Percentiles rank a stretch among this genome's conserved stretches.
These are phyloP conservation scores for Vicia sativa DNA, from an alignment of 306 rosid genomes.

Conservation along the genomic window DNA sequence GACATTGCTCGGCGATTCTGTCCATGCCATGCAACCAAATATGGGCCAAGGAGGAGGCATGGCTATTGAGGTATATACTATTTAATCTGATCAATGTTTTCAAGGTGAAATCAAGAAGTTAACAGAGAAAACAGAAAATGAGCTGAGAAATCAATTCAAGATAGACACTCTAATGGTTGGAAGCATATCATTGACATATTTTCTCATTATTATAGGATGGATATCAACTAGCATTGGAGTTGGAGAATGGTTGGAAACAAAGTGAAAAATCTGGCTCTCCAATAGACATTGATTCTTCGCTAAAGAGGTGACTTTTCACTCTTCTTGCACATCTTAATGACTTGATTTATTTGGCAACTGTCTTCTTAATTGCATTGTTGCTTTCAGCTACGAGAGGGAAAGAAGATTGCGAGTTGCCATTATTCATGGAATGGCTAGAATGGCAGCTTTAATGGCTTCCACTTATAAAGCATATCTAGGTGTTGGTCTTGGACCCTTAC, in stretches of 20 bases:
- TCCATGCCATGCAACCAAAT: slow-evolving; percentile 99
- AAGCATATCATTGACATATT: neutral
- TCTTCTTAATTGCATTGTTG: too few species aligned
- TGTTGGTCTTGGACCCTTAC: slow-evolving; percentile 91
- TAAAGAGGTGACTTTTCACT: too few species aligned
- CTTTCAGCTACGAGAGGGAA: slow-evolving; percentile 67
- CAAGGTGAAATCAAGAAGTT: too few species aligned
- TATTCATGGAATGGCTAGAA: slow-evolving; percentile 97
- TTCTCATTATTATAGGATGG: slow-evolving; percentile 63
- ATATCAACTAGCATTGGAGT: slow-evolving; percentile 89
- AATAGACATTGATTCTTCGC: slow-evolving; percentile 62
- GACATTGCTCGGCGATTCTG: slow-evolving; percentile 93
- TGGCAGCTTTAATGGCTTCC: slow-evolving; percentile 97
- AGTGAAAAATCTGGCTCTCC: slow-evolving; percentile 63
- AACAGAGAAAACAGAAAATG: too few species aligned
- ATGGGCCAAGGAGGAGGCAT: slow-evolving; percentile 99
- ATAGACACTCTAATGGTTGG: too few species aligned
- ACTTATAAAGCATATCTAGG: slow-evolving; percentile 91
- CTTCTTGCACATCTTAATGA: too few species aligned
- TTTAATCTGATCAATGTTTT: neutral
- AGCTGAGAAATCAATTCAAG: too few species aligned
- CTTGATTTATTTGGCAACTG: too few species aligned
- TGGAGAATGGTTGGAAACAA: slow-evolving; percentile 66
- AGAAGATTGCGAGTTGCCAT: slow-evolving; percentile 79
- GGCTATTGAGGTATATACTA: slow-evolving; percentile 81